Conservation (phyloP, 441 rosid genomes). For the Dalechampia spathulata region DNA sequence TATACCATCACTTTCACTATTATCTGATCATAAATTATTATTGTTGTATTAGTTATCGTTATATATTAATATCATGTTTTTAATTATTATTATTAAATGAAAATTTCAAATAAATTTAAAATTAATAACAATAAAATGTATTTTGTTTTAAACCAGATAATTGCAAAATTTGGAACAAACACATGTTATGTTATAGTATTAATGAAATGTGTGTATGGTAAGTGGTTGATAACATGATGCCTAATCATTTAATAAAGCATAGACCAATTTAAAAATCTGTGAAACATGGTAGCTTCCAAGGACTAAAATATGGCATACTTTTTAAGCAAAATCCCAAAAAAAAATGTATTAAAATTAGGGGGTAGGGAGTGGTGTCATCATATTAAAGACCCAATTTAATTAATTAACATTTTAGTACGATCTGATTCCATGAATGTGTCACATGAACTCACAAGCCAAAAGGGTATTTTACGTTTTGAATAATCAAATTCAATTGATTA, state of each 20-base stretch:
- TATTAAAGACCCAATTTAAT: not conserved
- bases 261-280: not conserved
- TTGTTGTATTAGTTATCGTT: too few relatives aligned
- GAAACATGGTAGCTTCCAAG: not conserved
- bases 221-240: conserved; percentile 13
- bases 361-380: not conserved
- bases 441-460: not conserved
- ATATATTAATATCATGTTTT: too few relatives aligned
- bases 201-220: too few relatives aligned
- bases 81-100: too few relatives aligned
- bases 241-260: conserved; percentile 5
- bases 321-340: not conserved
- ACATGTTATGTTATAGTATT: too few relatives aligned
- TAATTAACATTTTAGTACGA: not conserved
- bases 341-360: too few relatives aligned
- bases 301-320: conserved; percentile 7
- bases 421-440: conserved; percentile 13
- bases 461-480: not conserved
- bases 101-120: too few relatives aligned
- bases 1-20: too few relatives aligned
- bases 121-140: too few relatives aligned
- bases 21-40: too few relatives aligned
- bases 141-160: too few relatives aligned
- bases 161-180: too few relatives aligned
- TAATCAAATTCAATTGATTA: not conserved